These are phyloP conservation scores for Trichosporon sp. DNA, from an alignment of 1,284 basidiomycete genomes.

Conservation along the genomic window DNA sequence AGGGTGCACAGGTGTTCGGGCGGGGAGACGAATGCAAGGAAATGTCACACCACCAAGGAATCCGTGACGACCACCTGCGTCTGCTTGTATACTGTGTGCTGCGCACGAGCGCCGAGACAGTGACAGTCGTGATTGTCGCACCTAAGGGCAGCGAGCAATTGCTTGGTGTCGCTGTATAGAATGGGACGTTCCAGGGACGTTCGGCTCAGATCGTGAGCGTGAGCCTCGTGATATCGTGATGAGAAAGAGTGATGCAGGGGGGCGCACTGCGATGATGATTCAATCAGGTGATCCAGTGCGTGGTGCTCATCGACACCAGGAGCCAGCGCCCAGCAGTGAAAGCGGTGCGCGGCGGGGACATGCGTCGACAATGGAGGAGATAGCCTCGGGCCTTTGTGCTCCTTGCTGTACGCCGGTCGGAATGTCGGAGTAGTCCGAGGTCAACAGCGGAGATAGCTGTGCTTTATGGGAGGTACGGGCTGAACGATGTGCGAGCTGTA, in stretches of 20 bases:
- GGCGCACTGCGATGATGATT: neutral
- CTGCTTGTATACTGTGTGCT: neutral
- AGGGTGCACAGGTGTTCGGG: neutral
- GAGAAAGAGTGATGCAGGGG: neutral
- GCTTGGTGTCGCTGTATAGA: too few relatives aligned
- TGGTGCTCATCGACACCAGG: constrained; percentile 4
- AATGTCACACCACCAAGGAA: neutral
- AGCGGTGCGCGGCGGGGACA: constrained; percentile 5
- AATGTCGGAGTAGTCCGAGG: neutral
- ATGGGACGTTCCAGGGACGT: too few relatives aligned
- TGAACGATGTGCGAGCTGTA: too few relatives aligned
- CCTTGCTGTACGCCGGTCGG: neutral
- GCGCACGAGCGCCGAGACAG: constrained; percentile 1
- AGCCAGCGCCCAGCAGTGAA: constrained; percentile 11
- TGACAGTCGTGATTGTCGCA: neutral
- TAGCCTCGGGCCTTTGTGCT: neutral
- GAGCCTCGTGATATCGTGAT: neutral
- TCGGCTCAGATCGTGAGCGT: too few relatives aligned
- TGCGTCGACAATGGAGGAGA: neutral
- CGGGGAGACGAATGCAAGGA: neutral
- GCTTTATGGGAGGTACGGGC: too few relatives aligned
- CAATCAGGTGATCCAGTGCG: constrained; percentile 9
- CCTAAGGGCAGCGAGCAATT: neutral
- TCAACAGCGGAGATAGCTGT: neutral
- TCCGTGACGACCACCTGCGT: neutral